Evolutionary conservation across 2,329 filamentous ascomycete genomes (phyloP), one percentile per base, ranked within the genome.

Genomic region (Monilinia laxa): DNA sequence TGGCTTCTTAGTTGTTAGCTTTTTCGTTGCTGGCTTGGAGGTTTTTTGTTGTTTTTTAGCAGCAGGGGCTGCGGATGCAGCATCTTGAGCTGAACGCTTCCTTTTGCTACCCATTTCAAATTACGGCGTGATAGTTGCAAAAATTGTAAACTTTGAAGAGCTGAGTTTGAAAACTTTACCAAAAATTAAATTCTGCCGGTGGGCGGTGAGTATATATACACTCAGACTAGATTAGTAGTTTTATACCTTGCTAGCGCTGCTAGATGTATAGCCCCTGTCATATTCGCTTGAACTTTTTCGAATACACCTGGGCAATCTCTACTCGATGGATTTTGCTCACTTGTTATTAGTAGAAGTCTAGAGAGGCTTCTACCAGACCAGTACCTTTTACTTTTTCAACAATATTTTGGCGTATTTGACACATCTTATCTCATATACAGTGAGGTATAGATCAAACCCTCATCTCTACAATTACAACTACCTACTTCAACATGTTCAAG

Each of bases 21-120:
- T 59, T 40, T 62, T 40, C 25, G 64, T 31, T 2, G 45, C 11
- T 42, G 65, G 59, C 42, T 66, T 59, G 40, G 60, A 45, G 20
- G 38, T 6, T 28, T 73, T 75, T 51, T 74, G 71, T 42, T 73
- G 70, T 53, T 74, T 74, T 52, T 75, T 75, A 3, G 73, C 59
- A 42, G 67, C 69, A n/a, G 71, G 70, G 9, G 68, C 71, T 25
- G 65, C 62, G 18, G 53, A 40, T 25, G 66, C 40, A n/a, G 68
- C 63, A 51, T 75, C 73, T 31, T 73, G 71, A n/a, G 68, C 65
- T 52, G 68, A 66, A 28, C 79, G 78, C 76, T 82, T 82, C 57
- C 80, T 76, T 73, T 82, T 82, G 71, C 71, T 77, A 52, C 75
- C 78, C 80, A 81, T 82, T 62, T 64, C 69, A 63, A 62, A 62